Conservation (phyloP, 176 grass and related monocot species). For the Luzula sylvatica region DNA sequence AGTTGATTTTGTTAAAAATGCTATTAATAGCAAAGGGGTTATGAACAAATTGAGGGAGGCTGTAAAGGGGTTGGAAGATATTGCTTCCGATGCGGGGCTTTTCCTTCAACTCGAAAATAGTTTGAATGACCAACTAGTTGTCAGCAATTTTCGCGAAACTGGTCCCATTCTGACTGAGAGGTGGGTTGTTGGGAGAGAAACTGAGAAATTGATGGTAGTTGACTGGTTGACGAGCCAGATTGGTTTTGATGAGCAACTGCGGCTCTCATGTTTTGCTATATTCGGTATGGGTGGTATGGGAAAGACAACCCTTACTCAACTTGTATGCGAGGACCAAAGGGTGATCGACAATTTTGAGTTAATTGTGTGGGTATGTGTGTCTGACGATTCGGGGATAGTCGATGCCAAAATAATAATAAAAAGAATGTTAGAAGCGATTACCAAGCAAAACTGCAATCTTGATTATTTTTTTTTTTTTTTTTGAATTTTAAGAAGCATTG, state of each 20-base stretch:
- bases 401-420: conserved; percentile 1
- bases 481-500: too few relatives aligned
- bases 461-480: too few relatives aligned
- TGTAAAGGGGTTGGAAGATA: conserved; percentile 1
- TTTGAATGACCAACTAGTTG: not conserved
- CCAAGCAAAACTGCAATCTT: not conserved
- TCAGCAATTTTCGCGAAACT: conserved; percentile 2
- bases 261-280: conserved; percentile 2
- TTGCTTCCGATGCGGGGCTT: not conserved
- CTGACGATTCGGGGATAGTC: not conserved
- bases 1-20: not conserved
- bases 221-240: not conserved
- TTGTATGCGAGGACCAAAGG: conserved; percentile 1
- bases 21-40: not conserved
- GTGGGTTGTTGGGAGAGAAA: not conserved
- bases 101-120: conserved; percentile 4
- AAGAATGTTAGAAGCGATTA: not conserved
- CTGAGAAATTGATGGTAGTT: not conserved
- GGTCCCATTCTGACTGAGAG: conserved; percentile 2
- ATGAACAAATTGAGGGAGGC: conserved; percentile 1
- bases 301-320: conserved; percentile 18
- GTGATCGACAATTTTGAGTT: not conserved
- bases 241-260: not conserved
- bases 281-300: conserved; percentile 16
- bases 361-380: conserved; percentile 21